Conservation (phyloP, 768 basidiomycete species). For the Termitomyces sp. region DNA sequence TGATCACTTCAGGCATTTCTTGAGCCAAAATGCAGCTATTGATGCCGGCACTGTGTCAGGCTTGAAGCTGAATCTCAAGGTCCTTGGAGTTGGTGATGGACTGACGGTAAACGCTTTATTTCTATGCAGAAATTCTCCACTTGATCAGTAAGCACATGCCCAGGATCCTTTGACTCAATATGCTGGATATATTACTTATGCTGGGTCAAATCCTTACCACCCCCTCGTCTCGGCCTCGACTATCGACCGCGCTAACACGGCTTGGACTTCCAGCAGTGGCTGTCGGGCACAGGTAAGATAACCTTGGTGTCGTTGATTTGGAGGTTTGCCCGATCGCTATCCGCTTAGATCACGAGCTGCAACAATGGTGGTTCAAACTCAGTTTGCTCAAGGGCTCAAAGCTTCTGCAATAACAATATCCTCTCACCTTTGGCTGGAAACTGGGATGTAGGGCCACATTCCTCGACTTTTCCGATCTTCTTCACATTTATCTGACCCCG, state of each 20-base stretch:
- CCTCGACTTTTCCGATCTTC: not conserved
- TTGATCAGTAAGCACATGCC: not conserved
- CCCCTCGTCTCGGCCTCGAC: slow-evolving; percentile 42
- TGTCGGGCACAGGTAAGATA: slow-evolving; percentile 44
- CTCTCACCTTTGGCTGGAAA: slow-evolving; percentile 50
- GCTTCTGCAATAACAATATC: slow-evolving; percentile 55
- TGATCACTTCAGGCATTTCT: slow-evolving; percentile 38
- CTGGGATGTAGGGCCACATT: slow-evolving; percentile 39
- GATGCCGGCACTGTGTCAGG: slow-evolving; percentile 41
- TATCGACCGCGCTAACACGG: slow-evolving; percentile 37
- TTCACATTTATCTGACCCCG: not conserved
- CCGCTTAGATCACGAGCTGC: slow-evolving; percentile 48
- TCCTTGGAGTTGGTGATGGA: slow-evolving; percentile 62
- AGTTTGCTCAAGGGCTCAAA: slow-evolving; percentile 55
- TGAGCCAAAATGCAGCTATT: slow-evolving; percentile 57
- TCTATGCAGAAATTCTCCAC: not conserved
- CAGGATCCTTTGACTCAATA: slow-evolving; percentile 50
- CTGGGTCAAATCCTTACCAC: slow-evolving; percentile 54
- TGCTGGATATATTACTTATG: slow-evolving; percentile 54
- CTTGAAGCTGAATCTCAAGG: slow-evolving; percentile 52
- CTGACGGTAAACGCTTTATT: slow-evolving; percentile 42
- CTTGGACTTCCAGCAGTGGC: slow-evolving; percentile 40
- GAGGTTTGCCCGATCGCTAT: not conserved
- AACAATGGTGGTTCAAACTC: slow-evolving; percentile 43
- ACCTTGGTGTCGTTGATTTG: not conserved